These are phyloP conservation scores for Skeletonema marinoi DNA, from an alignment of 108 stramenopile genomes.

Conservation along the genomic window DNA sequence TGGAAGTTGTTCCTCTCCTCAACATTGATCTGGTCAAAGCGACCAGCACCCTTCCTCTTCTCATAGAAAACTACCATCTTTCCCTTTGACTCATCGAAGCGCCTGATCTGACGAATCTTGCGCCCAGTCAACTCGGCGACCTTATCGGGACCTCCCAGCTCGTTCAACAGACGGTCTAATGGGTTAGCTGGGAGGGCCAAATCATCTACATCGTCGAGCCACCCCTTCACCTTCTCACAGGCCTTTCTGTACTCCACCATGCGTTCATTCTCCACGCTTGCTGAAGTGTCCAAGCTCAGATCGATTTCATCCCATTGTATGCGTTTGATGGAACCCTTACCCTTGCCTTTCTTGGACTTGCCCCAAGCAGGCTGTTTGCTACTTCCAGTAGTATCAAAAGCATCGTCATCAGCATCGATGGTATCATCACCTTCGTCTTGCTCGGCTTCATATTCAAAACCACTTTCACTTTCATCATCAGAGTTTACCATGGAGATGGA, in stretches of 20 bases:
- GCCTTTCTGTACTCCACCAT: constrained; percentile 11
- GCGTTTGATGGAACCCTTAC: neutral
- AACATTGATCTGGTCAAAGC: constrained; percentile 61
- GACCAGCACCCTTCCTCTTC: constrained; percentile 37
- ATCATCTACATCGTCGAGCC: constrained; percentile 10
- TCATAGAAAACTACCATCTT: constrained; percentile 42
- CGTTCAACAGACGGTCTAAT: constrained; percentile 50
- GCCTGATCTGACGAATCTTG: constrained; percentile 22
- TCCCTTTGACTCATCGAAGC: constrained; percentile 9
- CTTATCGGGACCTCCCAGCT: constrained; percentile 43
- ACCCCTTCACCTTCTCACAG: constrained; percentile 7
- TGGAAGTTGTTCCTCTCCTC: constrained; percentile 67
- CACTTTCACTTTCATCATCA: neutral
- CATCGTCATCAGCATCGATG: neutral
- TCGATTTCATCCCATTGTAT: constrained; percentile 7
- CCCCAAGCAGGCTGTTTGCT: too few species aligned
- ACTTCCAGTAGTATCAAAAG: neutral
- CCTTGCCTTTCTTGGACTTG: neutral
- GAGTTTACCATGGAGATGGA: neutral
- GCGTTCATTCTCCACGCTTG: constrained; percentile 1
- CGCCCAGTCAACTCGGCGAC: constrained; percentile 71
- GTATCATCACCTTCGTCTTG: neutral
- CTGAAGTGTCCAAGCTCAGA: neutral
- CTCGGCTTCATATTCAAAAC: neutral
- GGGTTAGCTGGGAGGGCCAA: constrained; percentile 41